phyloP scores from a whole-genome alignment of 306 rosid species.

The Lathyrus oleraceus region DNA sequence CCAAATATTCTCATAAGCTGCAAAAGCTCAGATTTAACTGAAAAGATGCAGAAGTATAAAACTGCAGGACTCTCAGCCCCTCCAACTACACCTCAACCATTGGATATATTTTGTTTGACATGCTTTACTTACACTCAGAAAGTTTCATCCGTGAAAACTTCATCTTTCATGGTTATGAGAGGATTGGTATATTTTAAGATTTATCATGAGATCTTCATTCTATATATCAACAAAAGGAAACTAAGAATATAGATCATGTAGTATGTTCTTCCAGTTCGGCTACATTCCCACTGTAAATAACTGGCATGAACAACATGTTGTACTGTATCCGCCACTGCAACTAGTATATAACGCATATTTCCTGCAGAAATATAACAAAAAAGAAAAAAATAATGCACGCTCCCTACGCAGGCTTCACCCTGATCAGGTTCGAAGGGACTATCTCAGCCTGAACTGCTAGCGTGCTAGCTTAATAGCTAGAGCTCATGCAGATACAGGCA shows the following conservation, averaged over 20 bases:
- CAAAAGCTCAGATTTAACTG: too few relatives aligned
- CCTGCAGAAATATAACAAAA: slow-evolving; percentile 70
- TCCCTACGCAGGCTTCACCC: slow-evolving; percentile 99
- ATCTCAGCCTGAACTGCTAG: slow-evolving; percentile 91
- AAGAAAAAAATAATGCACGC: slow-evolving; percentile 71
- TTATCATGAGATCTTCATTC: neutral
- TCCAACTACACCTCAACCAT: neutral
- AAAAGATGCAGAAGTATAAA: too few relatives aligned
- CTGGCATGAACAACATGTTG: slow-evolving; percentile 36
- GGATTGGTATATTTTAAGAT: slow-evolving; percentile 4
- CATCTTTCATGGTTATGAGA: slow-evolving; percentile 2
- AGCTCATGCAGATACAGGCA: slow-evolving; percentile 77
- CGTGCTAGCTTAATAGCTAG: slow-evolving; percentile 47
- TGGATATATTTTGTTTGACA: neutral
- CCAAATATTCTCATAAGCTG: too few relatives aligned
- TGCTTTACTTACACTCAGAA: neutral
- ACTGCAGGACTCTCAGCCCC: too few relatives aligned
- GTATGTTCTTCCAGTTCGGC: slow-evolving; percentile 24
- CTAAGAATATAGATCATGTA: neutral
- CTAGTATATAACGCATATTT: slow-evolving; percentile 36
- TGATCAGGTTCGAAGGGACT: slow-evolving; percentile 99
- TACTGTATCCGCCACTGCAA: slow-evolving; percentile 44
- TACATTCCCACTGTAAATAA: slow-evolving; percentile 36
- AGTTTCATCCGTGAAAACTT: slow-evolving; percentile 8
- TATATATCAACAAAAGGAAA: neutral